phyloP scores from a whole-genome alignment of 805 yeast genomes.

The Ogataea minuta region DNA sequence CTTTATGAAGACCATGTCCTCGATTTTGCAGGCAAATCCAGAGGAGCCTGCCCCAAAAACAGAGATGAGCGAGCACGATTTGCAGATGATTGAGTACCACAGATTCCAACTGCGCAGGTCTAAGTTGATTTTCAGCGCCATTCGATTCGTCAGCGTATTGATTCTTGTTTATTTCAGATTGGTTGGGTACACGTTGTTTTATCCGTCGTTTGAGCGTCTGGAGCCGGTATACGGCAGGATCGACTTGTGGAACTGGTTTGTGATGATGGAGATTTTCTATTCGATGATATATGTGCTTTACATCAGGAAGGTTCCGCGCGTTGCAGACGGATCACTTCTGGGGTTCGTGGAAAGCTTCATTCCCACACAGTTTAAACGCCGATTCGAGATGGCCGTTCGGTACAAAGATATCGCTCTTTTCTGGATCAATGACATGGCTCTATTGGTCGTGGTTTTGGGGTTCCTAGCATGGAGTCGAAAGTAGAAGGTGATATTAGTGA shows the following conservation, averaged over 20 bases:
- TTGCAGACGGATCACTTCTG: conserved; percentile 18
- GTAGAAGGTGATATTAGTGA: conserved; percentile 3
- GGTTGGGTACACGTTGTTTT: conserved; percentile 8
- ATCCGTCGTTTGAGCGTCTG: conserved; percentile 16
- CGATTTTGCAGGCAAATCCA: conserved; percentile 18
- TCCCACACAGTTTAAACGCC: conserved; percentile 18
- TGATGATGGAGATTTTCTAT: conserved; percentile 22
- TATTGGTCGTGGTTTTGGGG: conserved; percentile 29
- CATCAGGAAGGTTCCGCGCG: conserved; percentile 17
- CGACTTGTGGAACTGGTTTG: conserved; percentile 26
- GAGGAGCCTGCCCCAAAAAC: not conserved
- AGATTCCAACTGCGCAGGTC: conserved; percentile 15
- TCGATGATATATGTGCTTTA: conserved; percentile 18
- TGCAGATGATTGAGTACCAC: conserved; percentile 12
- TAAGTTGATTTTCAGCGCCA: conserved; percentile 15
- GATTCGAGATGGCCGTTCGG: conserved; percentile 19
- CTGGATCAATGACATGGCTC: conserved; percentile 27
- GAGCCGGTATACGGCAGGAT: conserved; percentile 11
- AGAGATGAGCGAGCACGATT: conserved; percentile 8
- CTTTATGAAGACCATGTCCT: conserved; percentile 31
- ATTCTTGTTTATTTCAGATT: conserved; percentile 13
- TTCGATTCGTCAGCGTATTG: conserved; percentile 18
- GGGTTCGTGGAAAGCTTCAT: conserved; percentile 24
- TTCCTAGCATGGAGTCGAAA: conserved; percentile 13
- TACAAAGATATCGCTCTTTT: conserved; percentile 29